Evolutionary conservation across 1,284 basidiomycete genomes (phyloP).

Genomic region (Trichosporon ovoides): DNA sequence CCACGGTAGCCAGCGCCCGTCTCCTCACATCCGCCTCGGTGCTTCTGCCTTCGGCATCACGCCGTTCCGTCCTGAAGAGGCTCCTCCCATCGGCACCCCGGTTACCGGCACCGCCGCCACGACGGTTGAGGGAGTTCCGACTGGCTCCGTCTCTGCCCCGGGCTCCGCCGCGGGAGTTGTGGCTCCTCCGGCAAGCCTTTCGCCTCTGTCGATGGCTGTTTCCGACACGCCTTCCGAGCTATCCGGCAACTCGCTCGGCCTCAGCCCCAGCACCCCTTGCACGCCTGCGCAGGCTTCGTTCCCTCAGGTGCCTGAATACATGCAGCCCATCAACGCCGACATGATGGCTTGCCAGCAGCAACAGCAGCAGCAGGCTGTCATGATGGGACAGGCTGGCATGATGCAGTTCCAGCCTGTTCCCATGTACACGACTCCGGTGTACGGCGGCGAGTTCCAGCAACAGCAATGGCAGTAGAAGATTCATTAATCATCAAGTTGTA

Average conservation of each 20-base stretch:
- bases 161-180: slow-evolving; percentile 1
- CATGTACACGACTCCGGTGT: slow-evolving; percentile 2
- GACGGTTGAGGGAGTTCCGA: background rate
- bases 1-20: slow-evolving; percentile 13
- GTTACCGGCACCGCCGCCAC: background rate
- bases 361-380: slow-evolving; percentile 6
- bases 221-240: slow-evolving; percentile 12
- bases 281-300: slow-evolving; percentile 18
- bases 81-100: slow-evolving; percentile 1
- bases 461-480: slow-evolving; percentile 17
- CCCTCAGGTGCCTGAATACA: slow-evolving; percentile 9
- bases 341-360: slow-evolving; percentile 7
- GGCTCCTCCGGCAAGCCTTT: slow-evolving; percentile 8
- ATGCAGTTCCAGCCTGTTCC: slow-evolving; percentile 9
- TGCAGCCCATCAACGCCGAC: slow-evolving; percentile 8
- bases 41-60: slow-evolving; percentile 19
- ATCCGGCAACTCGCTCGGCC: background rate
- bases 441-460: slow-evolving; percentile 13
- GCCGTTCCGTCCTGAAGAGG: slow-evolving; percentile 9
- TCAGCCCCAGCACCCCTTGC: slow-evolving; percentile 14
- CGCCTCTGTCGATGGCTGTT: slow-evolving; percentile 12
- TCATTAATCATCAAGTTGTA: background rate
- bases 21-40: slow-evolving; percentile 16
- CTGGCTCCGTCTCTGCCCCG: background rate
- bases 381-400: slow-evolving; percentile 4